phyloP scores from a whole-genome alignment of 306 rosid species.

The Lathyrus aphaca region DNA sequence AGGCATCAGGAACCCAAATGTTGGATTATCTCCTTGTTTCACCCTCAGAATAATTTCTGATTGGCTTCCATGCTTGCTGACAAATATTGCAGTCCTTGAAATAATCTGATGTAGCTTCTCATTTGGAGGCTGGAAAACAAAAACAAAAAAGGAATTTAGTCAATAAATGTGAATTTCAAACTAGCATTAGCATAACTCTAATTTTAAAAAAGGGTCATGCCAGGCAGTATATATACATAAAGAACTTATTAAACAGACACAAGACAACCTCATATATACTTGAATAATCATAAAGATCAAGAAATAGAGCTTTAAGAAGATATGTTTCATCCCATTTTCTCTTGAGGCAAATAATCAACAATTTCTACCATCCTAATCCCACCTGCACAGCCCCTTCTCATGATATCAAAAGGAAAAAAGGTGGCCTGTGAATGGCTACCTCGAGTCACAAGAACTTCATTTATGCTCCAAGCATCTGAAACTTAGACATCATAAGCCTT shows the following conservation, averaged over 20 bases:
- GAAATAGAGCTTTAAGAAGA: constrained; percentile 66
- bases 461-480: constrained; percentile 93
- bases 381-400: constrained; percentile 83
- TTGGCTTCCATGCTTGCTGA: constrained; percentile 78
- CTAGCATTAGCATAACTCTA: constrained; percentile 34
- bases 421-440: constrained; percentile 78
- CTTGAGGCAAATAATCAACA: constrained; percentile 57
- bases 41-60: constrained; percentile 89
- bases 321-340: constrained; percentile 60
- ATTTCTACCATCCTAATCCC: constrained; percentile 86
- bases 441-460: constrained; percentile 76
- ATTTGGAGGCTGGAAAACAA: constrained; percentile 71
- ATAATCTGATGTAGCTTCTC: constrained; percentile 89
- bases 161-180: constrained; percentile 40
- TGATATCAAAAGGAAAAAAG: constrained; percentile 74
- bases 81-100: constrained; percentile 78
- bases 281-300: constrained; percentile 63
- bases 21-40: constrained; percentile 90
- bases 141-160: constrained; percentile 36
- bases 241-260: constrained; percentile 48
- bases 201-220: constrained; percentile 26
- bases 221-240: constrained; percentile 36
- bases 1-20: constrained; percentile 91
- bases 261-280: constrained; percentile 52
- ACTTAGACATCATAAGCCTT: constrained; percentile 98